These are phyloP conservation scores for Dissophora globulifera DNA, from an alignment of 192 early-diverging fungal genomes.

Conservation along the genomic window DNA sequence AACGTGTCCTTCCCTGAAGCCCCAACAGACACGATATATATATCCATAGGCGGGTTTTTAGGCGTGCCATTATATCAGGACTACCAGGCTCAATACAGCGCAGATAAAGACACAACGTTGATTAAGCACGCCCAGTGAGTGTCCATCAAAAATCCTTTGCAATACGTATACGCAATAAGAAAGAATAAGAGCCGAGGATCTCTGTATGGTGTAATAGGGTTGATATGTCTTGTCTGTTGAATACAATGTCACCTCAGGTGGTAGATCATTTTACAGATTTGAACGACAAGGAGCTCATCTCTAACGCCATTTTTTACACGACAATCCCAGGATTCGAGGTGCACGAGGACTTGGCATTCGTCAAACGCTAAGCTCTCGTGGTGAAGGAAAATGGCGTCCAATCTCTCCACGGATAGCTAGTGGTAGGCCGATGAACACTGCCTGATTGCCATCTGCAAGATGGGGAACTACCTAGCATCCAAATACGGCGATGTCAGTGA, in stretches of 20 bases:
- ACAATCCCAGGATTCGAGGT: neutral
- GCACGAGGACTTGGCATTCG: neutral
- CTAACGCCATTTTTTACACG: neutral
- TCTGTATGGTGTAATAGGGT: slow-evolving; percentile 4
- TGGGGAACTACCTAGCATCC: slow-evolving; percentile 7
- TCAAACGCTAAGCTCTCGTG: neutral
- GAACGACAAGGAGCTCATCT: slow-evolving; percentile 8
- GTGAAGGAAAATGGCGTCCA: slow-evolving; percentile 6
- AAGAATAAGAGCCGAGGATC: slow-evolving; percentile 3
- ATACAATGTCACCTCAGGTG: slow-evolving; percentile 9
- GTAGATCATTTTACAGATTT: neutral
- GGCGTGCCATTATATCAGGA: slow-evolving; percentile 6
- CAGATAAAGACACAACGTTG: slow-evolving; percentile 13
- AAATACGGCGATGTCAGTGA: too few species aligned
- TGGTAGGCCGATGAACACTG: slow-evolving; percentile 4
- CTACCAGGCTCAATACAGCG: slow-evolving; percentile 7
- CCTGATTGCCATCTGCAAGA: slow-evolving; percentile 1
- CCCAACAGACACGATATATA: slow-evolving; percentile 5
- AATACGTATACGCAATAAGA: slow-evolving; percentile 2
- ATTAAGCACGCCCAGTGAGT: slow-evolving; percentile 9
- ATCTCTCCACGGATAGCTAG: slow-evolving; percentile 11
- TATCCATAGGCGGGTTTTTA: slow-evolving; percentile 5
- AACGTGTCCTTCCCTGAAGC: slow-evolving; percentile 14
- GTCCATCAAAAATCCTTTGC: slow-evolving; percentile 2
- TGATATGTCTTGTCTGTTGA: slow-evolving; percentile 1